Evolutionary conservation across 768 basidiomycete genomes (phyloP), one percentile per base, ranked within the genome.

Genomic region (Lactifluus piperatus): DNA sequence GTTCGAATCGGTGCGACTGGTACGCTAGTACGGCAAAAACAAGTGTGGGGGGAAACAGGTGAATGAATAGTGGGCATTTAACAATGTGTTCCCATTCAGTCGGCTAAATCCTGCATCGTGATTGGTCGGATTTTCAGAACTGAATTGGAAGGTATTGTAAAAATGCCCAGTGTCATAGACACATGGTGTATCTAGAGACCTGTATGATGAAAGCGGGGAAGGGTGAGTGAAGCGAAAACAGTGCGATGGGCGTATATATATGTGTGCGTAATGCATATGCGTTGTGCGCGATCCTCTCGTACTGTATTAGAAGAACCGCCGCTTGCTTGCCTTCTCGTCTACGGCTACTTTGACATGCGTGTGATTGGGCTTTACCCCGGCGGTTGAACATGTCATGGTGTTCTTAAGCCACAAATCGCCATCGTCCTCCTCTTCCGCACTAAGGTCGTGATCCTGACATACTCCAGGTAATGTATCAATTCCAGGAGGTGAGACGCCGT

Each of bases 401-500:
- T 71, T 74, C 75, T 80, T 83, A 60, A 99, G 68, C 97, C 97
- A 99, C 64, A 85, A 79, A 69, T 99, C 95, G 1, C 90, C 91
- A 50, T 85, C 82, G 56, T 90, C 84, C 69, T 84, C 86, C 50
- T 85, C 86, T 63, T 80, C 87, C 48, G 76, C 78, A 55, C 79
- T 78, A 61, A 76, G 77, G 56, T 83, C 81, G 67, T 90, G 86
- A 67, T 88, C 85, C 30, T 78, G 76, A 64, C 83, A 85, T 16
- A 65, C 64, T 26, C 56, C 74, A 9, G 70, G 74, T 32, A 79
- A 76, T 43, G 73, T 73, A 20, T 76, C 76, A 37, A 75, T 69
- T 53, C 63, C 80, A 71, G 50, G 72, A 72, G 66, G 75, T 30
- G 43, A 44, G 16, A 75, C 20, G 18, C 47, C 41, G 5, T 14